phyloP scores from a whole-genome alignment of 345 rosid species.

The Eucalyptus victrix region DNA sequence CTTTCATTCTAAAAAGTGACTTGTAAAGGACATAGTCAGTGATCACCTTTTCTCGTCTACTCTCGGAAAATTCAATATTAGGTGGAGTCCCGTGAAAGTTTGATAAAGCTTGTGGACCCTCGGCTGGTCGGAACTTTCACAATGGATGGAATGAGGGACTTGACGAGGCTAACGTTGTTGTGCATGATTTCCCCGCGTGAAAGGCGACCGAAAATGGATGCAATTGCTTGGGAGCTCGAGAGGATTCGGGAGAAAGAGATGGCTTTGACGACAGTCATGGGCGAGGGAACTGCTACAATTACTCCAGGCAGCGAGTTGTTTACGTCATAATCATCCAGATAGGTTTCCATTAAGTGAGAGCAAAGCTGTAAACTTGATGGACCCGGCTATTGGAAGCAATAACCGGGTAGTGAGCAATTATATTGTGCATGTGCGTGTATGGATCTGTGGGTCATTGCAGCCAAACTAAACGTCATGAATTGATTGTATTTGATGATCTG shows the following conservation, averaged over 20 bases:
- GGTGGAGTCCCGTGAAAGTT: slow-evolving; percentile 22
- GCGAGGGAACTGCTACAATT: slow-evolving; percentile 36
- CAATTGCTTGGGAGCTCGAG: slow-evolving; percentile 36
- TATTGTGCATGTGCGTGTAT: not conserved
- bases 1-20: not conserved
- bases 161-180: slow-evolving; percentile 23
- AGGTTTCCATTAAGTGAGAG: not conserved
- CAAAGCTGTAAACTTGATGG: not conserved
- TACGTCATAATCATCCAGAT: not conserved
- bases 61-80: not conserved
- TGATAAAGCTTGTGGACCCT: slow-evolving; percentile 35
- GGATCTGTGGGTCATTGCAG: not conserved
- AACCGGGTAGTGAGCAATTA: not conserved
- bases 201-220: slow-evolving; percentile 32
- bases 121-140: slow-evolving; percentile 43
- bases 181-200: slow-evolving; percentile 33
- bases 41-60: not conserved
- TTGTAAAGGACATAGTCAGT: not conserved
- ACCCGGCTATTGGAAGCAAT: not conserved
- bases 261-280: slow-evolving; percentile 44
- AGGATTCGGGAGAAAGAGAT: slow-evolving; percentile 34
- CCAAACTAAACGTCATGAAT: not conserved
- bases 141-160: slow-evolving; percentile 24
- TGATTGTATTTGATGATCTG: not conserved
- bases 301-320: slow-evolving; percentile 61